Conservation (phyloP, 2,329 filamentous ascomycete species). For the Drechslerella dactyloides region DNA sequence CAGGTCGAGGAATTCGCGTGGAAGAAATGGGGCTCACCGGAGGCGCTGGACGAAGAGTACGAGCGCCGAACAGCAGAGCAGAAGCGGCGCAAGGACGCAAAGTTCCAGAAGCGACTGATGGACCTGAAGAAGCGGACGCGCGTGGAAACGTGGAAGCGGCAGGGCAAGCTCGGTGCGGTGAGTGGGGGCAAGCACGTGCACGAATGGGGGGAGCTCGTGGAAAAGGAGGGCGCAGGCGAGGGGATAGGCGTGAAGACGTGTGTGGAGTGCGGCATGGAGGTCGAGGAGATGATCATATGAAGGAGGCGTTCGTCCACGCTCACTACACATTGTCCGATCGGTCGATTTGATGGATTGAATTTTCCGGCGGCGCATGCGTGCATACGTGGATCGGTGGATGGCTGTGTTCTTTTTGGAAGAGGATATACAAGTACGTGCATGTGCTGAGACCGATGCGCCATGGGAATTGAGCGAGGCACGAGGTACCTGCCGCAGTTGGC, state of each 20-base stretch:
- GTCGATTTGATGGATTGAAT: not conserved
- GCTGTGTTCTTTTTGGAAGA: not conserved
- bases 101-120: conserved; percentile 85
- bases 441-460: too few relatives aligned
- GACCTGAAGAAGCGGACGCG: conserved; percentile 92
- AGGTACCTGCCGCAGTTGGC: not conserved
- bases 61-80: conserved; percentile 77
- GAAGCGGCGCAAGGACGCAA: conserved; percentile 84
- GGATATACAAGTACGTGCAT: not conserved
- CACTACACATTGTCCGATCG: too few relatives aligned
- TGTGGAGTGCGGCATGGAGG: conserved; percentile 76
- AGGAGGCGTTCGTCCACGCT: not conserved
- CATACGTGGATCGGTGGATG: not conserved
- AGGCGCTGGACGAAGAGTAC: conserved; percentile 87
- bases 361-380: not conserved
- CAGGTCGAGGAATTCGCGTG: conserved; percentile 96
- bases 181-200: conserved; percentile 78
- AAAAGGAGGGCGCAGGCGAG: conserved; percentile 67
- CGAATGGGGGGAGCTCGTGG: conserved; percentile 77
- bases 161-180: conserved; percentile 63
- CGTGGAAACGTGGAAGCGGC: conserved; percentile 84
- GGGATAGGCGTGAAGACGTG: conserved; percentile 78
- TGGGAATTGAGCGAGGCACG: too few relatives aligned
- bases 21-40: conserved; percentile 87
- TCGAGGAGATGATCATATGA: conserved; percentile 75